phyloP scores from a whole-genome alignment of 441 rosid species.

The Brassica hybrid region DNA sequence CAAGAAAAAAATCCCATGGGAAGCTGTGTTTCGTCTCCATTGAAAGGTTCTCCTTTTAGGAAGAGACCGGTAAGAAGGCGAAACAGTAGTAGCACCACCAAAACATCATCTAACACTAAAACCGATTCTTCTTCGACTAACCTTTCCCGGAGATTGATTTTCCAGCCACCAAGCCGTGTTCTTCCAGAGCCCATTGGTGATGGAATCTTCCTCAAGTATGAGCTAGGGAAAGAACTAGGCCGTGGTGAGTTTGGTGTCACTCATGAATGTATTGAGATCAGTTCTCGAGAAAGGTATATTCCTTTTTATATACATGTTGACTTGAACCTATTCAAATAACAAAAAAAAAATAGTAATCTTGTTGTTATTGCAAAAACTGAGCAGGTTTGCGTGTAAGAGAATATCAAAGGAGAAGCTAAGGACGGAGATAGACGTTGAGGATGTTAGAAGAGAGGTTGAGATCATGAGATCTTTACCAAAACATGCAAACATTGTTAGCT shows the following conservation, averaged over 20 bases:
- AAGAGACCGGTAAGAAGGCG: slow-evolving; percentile 40
- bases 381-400: slow-evolving; percentile 73
- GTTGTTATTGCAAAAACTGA: not conserved
- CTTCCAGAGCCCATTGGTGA: slow-evolving; percentile 53
- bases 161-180: slow-evolving; percentile 46
- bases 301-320: no score
- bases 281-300: slow-evolving; percentile 45
- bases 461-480: slow-evolving; percentile 80
- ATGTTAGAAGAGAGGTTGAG: slow-evolving; percentile 87
- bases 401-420: slow-evolving; percentile 80
- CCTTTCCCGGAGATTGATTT: slow-evolving; percentile 36
- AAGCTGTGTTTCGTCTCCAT: slow-evolving; percentile 29
- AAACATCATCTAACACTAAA: slow-evolving; percentile 33
- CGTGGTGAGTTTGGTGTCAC: slow-evolving; percentile 93
- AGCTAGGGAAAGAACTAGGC: slow-evolving; percentile 69
- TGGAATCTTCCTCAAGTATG: slow-evolving; percentile 56
- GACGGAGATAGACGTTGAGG: slow-evolving; percentile 85
- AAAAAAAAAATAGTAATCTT: no score
- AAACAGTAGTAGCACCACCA: slow-evolving; percentile 29
- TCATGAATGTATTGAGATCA: slow-evolving; percentile 54
- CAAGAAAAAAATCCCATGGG: slow-evolving; percentile 40
- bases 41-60: slow-evolving; percentile 44
- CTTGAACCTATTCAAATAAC: no score
- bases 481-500: slow-evolving; percentile 74
- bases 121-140: slow-evolving; percentile 31